A percentile compares a stretch with the other conserved stretches of the same genome.
Conservation (phyloP, 2,329 filamentous ascomycete species). For the Aureobasidium sp. region DNA sequence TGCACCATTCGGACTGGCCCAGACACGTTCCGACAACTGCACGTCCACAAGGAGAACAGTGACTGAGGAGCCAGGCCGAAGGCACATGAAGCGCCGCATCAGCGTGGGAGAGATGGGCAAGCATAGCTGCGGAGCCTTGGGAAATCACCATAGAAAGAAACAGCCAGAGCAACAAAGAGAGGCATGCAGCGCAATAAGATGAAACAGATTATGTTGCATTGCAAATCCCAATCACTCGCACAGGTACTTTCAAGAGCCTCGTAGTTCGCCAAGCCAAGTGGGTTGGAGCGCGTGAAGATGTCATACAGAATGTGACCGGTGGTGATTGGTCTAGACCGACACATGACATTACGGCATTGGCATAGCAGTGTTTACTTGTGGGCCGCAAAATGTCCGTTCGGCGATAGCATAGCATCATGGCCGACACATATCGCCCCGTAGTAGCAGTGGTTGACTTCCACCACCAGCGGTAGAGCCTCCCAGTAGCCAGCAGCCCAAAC, state of each 20-base stretch:
- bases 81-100: not conserved
- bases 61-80: not conserved
- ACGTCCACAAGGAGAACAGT: not conserved
- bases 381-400: not conserved
- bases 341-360: not conserved
- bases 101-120: not conserved
- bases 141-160: constrained; percentile 6
- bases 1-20: not conserved
- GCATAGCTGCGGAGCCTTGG: constrained; percentile 7
- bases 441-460: constrained; percentile 47
- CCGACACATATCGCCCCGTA: constrained; percentile 27
- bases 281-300: not conserved
- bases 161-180: constrained; percentile 3
- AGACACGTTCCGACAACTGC: not conserved
- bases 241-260: not conserved
- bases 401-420: constrained; percentile 13
- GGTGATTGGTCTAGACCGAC: not conserved
- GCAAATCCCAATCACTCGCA: not conserved
- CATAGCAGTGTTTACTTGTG: not conserved
- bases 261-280: not conserved
- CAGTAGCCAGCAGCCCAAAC: not conserved
- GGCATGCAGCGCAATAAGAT: not conserved
- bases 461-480: constrained; percentile 34
- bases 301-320: constrained; percentile 1
- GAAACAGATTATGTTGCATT: not conserved